Percentiles rank a stretch among this genome's conserved stretches.
phyloP scores from a whole-genome alignment of 805 yeast genomes.

The Candida corydali region DNA sequence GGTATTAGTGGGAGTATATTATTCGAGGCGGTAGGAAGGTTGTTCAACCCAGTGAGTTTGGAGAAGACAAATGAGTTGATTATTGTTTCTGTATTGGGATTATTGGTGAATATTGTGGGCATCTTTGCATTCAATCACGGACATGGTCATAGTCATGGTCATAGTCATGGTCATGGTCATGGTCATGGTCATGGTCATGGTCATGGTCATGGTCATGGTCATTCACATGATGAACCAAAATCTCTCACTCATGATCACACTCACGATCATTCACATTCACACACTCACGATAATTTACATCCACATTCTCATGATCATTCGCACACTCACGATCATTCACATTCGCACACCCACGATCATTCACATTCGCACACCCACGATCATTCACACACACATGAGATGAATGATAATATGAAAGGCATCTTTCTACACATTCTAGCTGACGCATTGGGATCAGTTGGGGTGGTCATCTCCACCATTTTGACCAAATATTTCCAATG shows the following conservation, averaged over 20 bases:
- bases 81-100: constrained; percentile 79
- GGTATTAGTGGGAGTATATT: constrained; percentile 88
- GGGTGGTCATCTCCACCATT: constrained; percentile 88
- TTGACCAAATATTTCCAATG: constrained; percentile 62
- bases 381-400: constrained; percentile 13
- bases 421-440: constrained; percentile 91
- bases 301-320: constrained; percentile 17
- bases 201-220: constrained; percentile 23
- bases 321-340: constrained; percentile 26
- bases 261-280: constrained; percentile 19
- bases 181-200: constrained; percentile 27
- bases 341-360: constrained; percentile 24
- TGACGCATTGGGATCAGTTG: constrained; percentile 94
- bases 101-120: constrained; percentile 86
- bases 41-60: constrained; percentile 70
- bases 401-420: constrained; percentile 81
- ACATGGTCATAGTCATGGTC: constrained; percentile 34
- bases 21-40: constrained; percentile 80
- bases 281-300: constrained; percentile 28
- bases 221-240: constrained; percentile 21
- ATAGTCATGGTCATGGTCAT: constrained; percentile 33
- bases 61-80: constrained; percentile 80
- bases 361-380: constrained; percentile 19
- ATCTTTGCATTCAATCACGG: constrained; percentile 88
- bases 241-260: constrained; percentile 22